Conservation (phyloP, 2,329 filamentous ascomycete species). For the Cladophialophora bantiana region DNA sequence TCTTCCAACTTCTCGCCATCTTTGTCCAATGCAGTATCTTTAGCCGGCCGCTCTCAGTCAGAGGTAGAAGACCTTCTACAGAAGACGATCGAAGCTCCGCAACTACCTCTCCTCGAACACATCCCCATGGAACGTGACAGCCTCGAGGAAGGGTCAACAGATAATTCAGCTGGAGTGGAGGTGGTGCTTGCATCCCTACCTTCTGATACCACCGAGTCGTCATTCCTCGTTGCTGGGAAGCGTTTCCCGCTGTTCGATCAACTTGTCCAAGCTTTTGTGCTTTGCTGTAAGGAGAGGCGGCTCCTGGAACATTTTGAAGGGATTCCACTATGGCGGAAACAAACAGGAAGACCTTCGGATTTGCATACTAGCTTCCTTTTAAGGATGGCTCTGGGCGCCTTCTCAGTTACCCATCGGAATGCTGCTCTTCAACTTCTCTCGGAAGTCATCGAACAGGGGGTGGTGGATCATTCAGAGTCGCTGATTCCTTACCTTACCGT, state of each 20-base stretch:
- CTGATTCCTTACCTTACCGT: constrained; percentile 81
- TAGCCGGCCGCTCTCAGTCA: constrained; percentile 74
- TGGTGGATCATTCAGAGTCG: constrained; percentile 74
- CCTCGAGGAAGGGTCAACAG: constrained; percentile 37
- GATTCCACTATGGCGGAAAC: constrained; percentile 47
- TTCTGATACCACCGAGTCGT: constrained; percentile 43
- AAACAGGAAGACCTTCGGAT: constrained; percentile 11
- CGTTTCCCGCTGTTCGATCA: constrained; percentile 47
- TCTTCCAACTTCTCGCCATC: constrained; percentile 65
- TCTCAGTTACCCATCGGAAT: constrained; percentile 50
- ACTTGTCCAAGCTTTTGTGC: constrained; percentile 49
- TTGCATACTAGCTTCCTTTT: constrained; percentile 36
- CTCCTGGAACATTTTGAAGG: constrained; percentile 47
- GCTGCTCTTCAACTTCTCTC: constrained; percentile 30
- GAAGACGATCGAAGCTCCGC: constrained; percentile 67
- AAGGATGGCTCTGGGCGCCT: constrained; percentile 29
- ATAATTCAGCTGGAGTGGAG: constrained; percentile 44
- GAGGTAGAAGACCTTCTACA: constrained; percentile 77
- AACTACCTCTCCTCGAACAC: constrained; percentile 61
- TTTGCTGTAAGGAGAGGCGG: constrained; percentile 45
- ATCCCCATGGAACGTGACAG: constrained; percentile 57
- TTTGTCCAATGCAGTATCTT: constrained; percentile 71
- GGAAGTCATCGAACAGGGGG: constrained; percentile 62
- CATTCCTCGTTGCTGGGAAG: constrained; percentile 48
- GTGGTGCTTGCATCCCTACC: constrained; percentile 45